Conservation (phyloP, 306 rosid genomes). For the Arachis stenosperma region DNA sequence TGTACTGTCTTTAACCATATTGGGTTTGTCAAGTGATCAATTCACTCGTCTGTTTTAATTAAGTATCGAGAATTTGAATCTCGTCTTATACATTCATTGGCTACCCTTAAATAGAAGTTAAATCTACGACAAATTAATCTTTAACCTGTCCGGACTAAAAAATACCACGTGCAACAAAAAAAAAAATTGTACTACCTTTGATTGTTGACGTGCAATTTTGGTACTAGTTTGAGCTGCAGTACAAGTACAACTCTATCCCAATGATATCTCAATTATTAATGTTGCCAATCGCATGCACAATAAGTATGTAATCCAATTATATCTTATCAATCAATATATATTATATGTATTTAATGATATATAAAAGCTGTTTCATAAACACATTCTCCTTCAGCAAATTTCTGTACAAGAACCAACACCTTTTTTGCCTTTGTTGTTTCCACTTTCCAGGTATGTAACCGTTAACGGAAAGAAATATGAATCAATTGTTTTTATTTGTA, state of each 20-base stretch:
- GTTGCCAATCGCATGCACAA: neutral
- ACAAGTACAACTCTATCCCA: neutral
- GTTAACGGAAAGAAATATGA: neutral
- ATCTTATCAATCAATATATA: no score
- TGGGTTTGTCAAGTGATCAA: no score
- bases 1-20: no score
- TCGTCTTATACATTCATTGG: no score
- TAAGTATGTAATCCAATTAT: no score
- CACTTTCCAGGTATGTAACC: neutral
- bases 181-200: constrained; percentile 16
- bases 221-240: constrained; percentile 28
- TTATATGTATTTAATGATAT: neutral
- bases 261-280: neutral
- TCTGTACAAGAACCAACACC: neutral
- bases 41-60: no score
- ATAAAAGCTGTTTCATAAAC: neutral
- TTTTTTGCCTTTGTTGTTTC: constrained; percentile 5
- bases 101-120: no score
- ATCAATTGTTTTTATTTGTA: neutral
- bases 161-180: no score
- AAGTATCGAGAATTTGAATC: no score
- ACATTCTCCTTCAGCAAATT: neutral
- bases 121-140: no score
- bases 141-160: no score
- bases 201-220: constrained; percentile 23